A percentile compares a stretch with the other conserved stretches of the same genome.
These are phyloP conservation scores for Ettlia oleoabundans DNA, from an alignment of 139 green algal species.

Conservation along the genomic window DNA sequence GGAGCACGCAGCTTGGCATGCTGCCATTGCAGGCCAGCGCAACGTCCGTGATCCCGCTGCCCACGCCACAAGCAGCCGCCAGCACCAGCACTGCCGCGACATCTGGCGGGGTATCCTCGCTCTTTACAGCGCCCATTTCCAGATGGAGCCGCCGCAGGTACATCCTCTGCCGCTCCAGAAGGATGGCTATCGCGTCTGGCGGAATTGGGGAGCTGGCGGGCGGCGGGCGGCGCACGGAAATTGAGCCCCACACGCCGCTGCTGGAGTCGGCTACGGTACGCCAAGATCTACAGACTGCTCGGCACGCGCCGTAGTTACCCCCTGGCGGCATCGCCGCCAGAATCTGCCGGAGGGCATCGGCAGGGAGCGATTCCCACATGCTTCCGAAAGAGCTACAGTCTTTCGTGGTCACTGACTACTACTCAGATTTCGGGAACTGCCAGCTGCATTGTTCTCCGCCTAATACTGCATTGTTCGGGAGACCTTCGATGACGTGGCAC, in stretches of 20 bases:
- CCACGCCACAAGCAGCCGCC: neutral
- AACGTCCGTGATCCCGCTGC: neutral
- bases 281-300: neutral
- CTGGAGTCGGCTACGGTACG: neutral
- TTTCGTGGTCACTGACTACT: too few species aligned
- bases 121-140: neutral
- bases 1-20: neutral
- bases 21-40: neutral
- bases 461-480: too few species aligned
- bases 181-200: too few species aligned
- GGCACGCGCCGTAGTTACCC: neutral
- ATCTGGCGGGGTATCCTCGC: too few species aligned
- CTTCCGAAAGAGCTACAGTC: too few species aligned
- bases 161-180: neutral
- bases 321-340: neutral
- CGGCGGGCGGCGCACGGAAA: too few species aligned
- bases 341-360: neutral
- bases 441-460: too few species aligned
- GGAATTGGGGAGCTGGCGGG: too few species aligned
- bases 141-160: neutral
- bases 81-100: neutral
- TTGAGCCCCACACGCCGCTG: neutral
- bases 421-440: too few species aligned
- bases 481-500: too few species aligned
- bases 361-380: conserved; percentile 1